A percentile compares a stretch with the other conserved stretches of the same genome.
Conservation (phyloP, 768 basidiomycete genomes). For the Lactarius trivialis region DNA sequence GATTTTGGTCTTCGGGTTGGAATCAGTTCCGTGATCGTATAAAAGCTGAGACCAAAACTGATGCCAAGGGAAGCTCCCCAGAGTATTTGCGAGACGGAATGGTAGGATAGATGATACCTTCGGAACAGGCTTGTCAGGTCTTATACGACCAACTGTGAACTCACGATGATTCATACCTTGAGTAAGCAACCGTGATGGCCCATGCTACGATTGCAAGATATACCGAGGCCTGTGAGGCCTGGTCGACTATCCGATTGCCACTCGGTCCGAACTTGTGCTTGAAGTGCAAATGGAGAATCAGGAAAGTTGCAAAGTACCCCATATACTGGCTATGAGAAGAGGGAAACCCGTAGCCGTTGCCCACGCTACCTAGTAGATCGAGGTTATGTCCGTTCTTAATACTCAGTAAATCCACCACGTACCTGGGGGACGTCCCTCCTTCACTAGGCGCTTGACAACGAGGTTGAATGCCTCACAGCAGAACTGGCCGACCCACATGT, state of each 20-base stretch:
- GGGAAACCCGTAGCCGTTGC: slow-evolving; percentile 78
- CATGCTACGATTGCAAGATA: slow-evolving; percentile 48
- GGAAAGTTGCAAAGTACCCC: slow-evolving; percentile 78
- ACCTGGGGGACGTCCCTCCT: slow-evolving; percentile 66
- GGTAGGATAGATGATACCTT: slow-evolving; percentile 69
- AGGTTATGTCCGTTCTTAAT: background rate
- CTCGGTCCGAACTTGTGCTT: slow-evolving; percentile 58
- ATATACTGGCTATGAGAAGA: slow-evolving; percentile 89
- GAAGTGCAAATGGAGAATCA: slow-evolving; percentile 65
- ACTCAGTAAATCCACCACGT: slow-evolving; percentile 22
- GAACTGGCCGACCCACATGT: slow-evolving; percentile 81
- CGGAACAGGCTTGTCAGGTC: background rate
- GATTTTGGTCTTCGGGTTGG: slow-evolving; percentile 51
- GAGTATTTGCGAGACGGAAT: slow-evolving; percentile 60
- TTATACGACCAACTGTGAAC: background rate
- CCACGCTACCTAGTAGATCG: slow-evolving; percentile 41
- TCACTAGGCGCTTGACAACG: slow-evolving; percentile 58
- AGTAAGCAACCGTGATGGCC: slow-evolving; percentile 69
- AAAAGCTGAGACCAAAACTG: slow-evolving; percentile 46
- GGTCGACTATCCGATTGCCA: slow-evolving; percentile 46
- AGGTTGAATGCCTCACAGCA: slow-evolving; percentile 65
- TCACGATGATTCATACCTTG: slow-evolving; percentile 43
- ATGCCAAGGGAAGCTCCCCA: slow-evolving; percentile 71
- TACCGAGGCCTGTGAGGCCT: slow-evolving; percentile 39
- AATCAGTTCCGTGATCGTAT: slow-evolving; percentile 50